These are phyloP conservation scores for Nakazawaea populi DNA, from an alignment of 805 yeast genomes.

Conservation along the genomic window DNA sequence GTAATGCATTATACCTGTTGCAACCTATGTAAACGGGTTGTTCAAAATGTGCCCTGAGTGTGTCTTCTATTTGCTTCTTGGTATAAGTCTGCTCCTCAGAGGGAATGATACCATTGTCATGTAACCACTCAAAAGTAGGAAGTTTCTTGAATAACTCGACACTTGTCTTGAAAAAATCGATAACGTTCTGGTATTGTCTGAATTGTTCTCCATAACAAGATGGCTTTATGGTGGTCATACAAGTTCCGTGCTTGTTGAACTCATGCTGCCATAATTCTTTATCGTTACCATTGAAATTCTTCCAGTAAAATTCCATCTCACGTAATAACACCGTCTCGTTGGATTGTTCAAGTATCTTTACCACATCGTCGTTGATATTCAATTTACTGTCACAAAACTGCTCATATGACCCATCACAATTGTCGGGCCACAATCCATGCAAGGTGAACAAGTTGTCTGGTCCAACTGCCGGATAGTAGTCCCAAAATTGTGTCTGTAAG, in stretches of 20 bases:
- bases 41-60: conserved; percentile 45
- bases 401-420: conserved; percentile 75
- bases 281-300: conserved; percentile 63
- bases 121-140: conserved; percentile 64
- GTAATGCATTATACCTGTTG: conserved; percentile 43
- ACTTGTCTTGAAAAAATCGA: conserved; percentile 62
- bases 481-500: conserved; percentile 91
- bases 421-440: conserved; percentile 89
- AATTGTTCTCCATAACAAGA: conserved; percentile 48
- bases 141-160: conserved; percentile 50
- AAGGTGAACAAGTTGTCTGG: conserved; percentile 67
- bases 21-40: conserved; percentile 58
- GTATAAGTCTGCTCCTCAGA: conserved; percentile 50
- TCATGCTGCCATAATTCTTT: conserved; percentile 82
- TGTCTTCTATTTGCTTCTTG: conserved; percentile 45
- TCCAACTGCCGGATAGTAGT: conserved; percentile 69
- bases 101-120: conserved; percentile 69
- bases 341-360: conserved; percentile 36
- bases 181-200: conserved; percentile 39
- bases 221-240: conserved; percentile 76
- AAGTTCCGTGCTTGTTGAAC: conserved; percentile 91
- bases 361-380: conserved; percentile 42
- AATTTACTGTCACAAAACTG: conserved; percentile 69
- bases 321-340: conserved; percentile 47
- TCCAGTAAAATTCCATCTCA: conserved; percentile 64